Base-by-base conservation (phyloP, 495 filamentous ascomycete species). In the Xylaria intraflava region DNA sequence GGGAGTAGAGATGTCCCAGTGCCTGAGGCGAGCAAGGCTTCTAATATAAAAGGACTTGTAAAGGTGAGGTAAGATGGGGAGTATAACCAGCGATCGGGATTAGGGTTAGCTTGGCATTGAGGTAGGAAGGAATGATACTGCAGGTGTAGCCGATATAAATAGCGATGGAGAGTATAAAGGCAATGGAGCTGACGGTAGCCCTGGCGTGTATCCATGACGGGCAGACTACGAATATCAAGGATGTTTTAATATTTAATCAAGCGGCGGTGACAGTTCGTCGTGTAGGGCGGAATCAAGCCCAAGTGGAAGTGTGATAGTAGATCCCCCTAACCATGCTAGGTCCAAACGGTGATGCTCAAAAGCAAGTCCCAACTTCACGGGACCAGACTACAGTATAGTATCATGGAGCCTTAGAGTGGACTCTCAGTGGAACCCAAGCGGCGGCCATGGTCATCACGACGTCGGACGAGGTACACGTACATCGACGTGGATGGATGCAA, bases 321-420 rank as follows among this genome's bases (percentile, higher is more conserved):
- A 64, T 49, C 62, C 61, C 64, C 62, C 62, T 56, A 66, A 48
- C 58, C 49, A 58, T 64, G 64, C 64, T 57, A 66, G 64, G 64
- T 66, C 57, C 64, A 66, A 66, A 61, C 61, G 61, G 61, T 62
- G 64, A 66, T 66, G 61, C 54, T 64, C 58, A 64, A 62, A 66
- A 58, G 60, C 41, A 54, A 48, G 61, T 66, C 61, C 64, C 64
- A 66, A 61, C 61, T 62, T 58, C 55, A 51, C 58, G 58, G 64
- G 56, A 61, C 56, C 49, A 58, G 35, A 35, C 33, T 53, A 53
- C 51, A 44, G 45, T 55, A 20, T 57, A 62, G 56, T 63, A 61
- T 55, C 61, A 64, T 64, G 55, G 56, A 63, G 47, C 46, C 60
- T 47, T 50, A 56, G 56, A 66, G 64, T 64, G 61, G 59, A 58